Evolutionary conservation across 306 rosid genomes (phyloP), one percentile per base, ranked within the genome.

Genomic region (Pyrus bretschneideri): DNA sequence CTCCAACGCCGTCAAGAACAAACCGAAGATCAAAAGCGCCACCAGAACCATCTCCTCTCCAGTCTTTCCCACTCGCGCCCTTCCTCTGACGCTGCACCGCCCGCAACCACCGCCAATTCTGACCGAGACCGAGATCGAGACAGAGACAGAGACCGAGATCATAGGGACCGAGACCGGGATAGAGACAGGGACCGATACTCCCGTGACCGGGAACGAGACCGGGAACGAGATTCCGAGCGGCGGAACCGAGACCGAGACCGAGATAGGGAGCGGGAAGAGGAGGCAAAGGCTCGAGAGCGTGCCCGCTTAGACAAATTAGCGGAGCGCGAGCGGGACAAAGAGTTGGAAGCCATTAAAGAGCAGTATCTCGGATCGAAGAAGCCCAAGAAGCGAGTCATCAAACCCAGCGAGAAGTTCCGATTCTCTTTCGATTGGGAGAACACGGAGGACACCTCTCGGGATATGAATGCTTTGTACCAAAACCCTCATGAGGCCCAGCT

Each of bases 371-470:
- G 98, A 6, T 86, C 95, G 0, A 93, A 93, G 78, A 93, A 91
- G 84, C 98, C 98, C 5, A 93, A 93, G 88, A 91, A 93, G 85
- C 85, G 96, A 5, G 98, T 93, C 2, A 93, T 93, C 66, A 93
- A 89, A 66, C 98, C 98, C 1, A 93, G 98, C 71, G 98, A 93
- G 91, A 93, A 93, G 81, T 93, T 93, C 68, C 86, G 98, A 0
- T 93, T 93, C 79, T 91, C 98, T 4, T 93, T 93, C 80, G 95
- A 93, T 71, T 93, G 98, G 98, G 98, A 93, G 74, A 93, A 93
- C 79, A 91, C 96, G 0, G 98, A 93, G 78, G 96, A 91, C 75
- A 93, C 98, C 8, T 93, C 98, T 0, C 91, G 95, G 19, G 98
- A 93, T 61, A 91, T 93, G 96, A 93, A 93, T 62, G 1, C 54